Evolutionary conservation across 2,329 filamentous ascomycete species (phyloP).

Genomic region (Fusarium temperatum): DNA sequence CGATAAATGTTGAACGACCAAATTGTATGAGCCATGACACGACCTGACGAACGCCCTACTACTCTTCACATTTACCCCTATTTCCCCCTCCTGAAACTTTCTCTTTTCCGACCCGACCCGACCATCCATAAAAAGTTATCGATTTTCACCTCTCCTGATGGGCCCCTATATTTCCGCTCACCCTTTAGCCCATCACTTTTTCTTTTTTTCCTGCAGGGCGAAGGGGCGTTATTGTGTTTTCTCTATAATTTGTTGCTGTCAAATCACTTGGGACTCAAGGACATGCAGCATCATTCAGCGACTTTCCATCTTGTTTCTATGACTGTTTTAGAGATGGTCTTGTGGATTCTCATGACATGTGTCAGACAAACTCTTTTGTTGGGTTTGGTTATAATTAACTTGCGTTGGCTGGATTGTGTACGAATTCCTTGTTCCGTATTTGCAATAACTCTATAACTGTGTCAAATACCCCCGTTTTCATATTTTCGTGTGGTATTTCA

Average conservation of each 20-base stretch:
- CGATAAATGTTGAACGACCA: slow-evolving; percentile 8
- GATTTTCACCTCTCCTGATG: slow-evolving; percentile 13
- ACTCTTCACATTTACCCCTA: slow-evolving; percentile 11
- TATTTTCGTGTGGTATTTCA: background rate
- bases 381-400: slow-evolving; percentile 23
- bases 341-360: slow-evolving; percentile 14
- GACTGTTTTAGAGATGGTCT: background rate
- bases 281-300: slow-evolving; percentile 19
- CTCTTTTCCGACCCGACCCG: background rate
- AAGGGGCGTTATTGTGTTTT: slow-evolving; percentile 37
- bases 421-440: slow-evolving; percentile 1
- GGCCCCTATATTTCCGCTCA: slow-evolving; percentile 1
- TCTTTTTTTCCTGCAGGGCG: slow-evolving; percentile 32
- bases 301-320: slow-evolving; percentile 5
- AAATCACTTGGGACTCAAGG: slow-evolving; percentile 4
- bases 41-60: slow-evolving; percentile 35
- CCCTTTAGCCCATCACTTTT: slow-evolving; percentile 20
- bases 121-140: slow-evolving; percentile 18
- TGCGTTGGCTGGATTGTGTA: slow-evolving; percentile 7
- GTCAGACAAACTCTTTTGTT: slow-evolving; percentile 13
- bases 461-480: background rate
- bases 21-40: slow-evolving; percentile 25
- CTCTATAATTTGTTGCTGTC: background rate
- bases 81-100: background rate
- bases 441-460: slow-evolving; percentile 12